phyloP scores from a whole-genome alignment of 257 asterid species.

The Haberlea rhodopensis region DNA sequence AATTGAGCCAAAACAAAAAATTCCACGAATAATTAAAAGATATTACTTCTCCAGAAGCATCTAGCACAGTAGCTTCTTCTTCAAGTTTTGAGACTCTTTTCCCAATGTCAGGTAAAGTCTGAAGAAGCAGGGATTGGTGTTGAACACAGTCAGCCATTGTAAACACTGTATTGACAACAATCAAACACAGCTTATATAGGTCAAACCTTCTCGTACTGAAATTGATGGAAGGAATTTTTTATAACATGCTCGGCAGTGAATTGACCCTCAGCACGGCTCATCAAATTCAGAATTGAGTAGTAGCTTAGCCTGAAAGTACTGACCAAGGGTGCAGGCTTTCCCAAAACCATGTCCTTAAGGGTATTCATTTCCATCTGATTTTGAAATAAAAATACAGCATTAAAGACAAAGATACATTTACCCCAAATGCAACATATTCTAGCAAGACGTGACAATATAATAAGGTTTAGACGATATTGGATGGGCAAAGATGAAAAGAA shows the following conservation, averaged over 20 bases:
- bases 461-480: conserved; percentile 7
- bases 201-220: conserved; percentile 92
- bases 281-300: conserved; percentile 84
- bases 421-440: neutral
- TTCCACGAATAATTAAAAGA: conserved; percentile 21
- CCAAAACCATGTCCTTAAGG: conserved; percentile 95
- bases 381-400: conserved; percentile 18
- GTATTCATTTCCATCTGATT: conserved; percentile 92
- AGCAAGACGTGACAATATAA: conserved; percentile 2
- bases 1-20: conserved; percentile 12
- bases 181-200: conserved; percentile 17
- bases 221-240: conserved; percentile 87
- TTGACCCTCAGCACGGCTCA: conserved; percentile 99
- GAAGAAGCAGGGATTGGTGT: conserved; percentile 30
- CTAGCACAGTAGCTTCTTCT: conserved; percentile 88
- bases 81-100: conserved; percentile 74
- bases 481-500: conserved; percentile 2
- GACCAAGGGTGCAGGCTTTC: conserved; percentile 96
- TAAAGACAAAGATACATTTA: neutral
- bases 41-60: conserved; percentile 87
- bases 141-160: conserved; percentile 27
- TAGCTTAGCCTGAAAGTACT: conserved; percentile 97
- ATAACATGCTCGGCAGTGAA: conserved; percentile 98
- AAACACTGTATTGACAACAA: conserved; percentile 14
- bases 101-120: conserved; percentile 93